These are phyloP conservation scores for Leishmania aethiopica DNA, from an alignment of 208 protist species.

Conservation along the genomic window DNA sequence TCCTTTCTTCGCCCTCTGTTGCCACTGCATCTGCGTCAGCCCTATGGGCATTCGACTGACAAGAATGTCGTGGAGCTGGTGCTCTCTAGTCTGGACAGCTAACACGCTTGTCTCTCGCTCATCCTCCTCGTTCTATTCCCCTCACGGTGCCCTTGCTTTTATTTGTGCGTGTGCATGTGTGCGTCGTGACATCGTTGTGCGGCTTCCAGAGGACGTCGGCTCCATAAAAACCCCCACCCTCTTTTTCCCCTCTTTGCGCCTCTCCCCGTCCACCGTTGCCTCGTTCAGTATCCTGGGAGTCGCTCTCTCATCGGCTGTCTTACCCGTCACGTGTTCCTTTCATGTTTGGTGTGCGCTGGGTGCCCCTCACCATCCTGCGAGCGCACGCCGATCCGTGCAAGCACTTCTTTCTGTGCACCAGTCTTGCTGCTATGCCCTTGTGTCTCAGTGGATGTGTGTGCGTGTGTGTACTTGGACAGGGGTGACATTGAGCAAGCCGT, in stretches of 20 bases:
- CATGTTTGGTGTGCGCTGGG: not conserved
- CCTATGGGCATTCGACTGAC: not conserved
- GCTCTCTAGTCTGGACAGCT: not conserved
- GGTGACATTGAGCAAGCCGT: not conserved
- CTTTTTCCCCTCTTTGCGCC: not conserved
- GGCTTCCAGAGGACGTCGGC: not conserved
- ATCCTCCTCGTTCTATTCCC: not conserved
- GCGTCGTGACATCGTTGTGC: not conserved
- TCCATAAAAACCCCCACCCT: not conserved
- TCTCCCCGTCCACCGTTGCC: not conserved
- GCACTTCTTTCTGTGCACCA: not conserved
- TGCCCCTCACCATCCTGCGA: not conserved
- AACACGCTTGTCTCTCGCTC: not conserved
- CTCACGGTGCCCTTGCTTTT: not conserved
- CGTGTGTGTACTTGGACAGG: not conserved
- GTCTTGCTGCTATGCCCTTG: not conserved
- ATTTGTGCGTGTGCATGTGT: not conserved
- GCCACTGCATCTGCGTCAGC: not conserved
- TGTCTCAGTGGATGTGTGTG: not conserved
- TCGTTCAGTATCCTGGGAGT: not conserved
- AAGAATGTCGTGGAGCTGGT: not conserved
- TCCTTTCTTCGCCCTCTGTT: not conserved
- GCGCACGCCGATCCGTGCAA: not conserved
- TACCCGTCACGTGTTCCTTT: not conserved
- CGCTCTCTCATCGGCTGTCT: not conserved